These are phyloP conservation scores for Aspergillus awamori DNA, from an alignment of 2,329 filamentous ascomycete species.

Conservation along the genomic window DNA sequence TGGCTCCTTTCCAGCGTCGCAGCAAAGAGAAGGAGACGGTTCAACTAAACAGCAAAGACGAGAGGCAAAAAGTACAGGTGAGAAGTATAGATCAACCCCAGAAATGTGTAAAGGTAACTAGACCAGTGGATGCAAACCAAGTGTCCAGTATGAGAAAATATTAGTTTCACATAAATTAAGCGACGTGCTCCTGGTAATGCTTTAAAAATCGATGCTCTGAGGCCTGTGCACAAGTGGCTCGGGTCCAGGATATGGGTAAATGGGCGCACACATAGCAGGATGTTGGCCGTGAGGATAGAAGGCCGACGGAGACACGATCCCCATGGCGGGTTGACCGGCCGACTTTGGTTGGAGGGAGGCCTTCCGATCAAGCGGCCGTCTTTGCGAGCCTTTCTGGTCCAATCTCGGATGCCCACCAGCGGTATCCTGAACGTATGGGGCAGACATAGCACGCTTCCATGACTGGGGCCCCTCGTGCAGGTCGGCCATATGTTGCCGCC, in stretches of 20 bases:
- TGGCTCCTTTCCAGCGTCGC: background rate
- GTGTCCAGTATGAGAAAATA: background rate
- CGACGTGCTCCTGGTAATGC: background rate
- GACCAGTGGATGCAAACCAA: background rate
- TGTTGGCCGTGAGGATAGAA: slow-evolving; percentile 29
- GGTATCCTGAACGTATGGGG: slow-evolving; percentile 28
- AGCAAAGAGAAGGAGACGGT: background rate
- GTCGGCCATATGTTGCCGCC: slow-evolving; percentile 22
- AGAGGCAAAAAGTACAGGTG: background rate
- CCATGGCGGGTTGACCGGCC: slow-evolving; percentile 18
- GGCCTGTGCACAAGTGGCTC: slow-evolving; percentile 26
- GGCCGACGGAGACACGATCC: slow-evolving; percentile 25
- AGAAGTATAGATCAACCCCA: background rate
- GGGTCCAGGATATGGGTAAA: slow-evolving; percentile 31
- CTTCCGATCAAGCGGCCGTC: slow-evolving; percentile 22
- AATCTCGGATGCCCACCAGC: slow-evolving; percentile 19
- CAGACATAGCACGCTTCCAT: slow-evolving; percentile 34
- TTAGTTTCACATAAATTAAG: slow-evolving; percentile 8
- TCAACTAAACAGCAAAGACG: background rate
- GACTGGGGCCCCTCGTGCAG: slow-evolving; percentile 27
- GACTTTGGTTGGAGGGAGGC: slow-evolving; percentile 23
- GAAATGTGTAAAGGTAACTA: background rate
- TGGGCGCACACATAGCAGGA: slow-evolving; percentile 33
- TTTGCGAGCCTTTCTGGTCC: slow-evolving; percentile 23
- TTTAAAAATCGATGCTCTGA: slow-evolving; percentile 28